Percentiles rank a stretch among this genome's conserved stretches.
Evolutionary conservation across 805 yeast genomes (phyloP).

Genomic region (Lachancea sp.): DNA sequence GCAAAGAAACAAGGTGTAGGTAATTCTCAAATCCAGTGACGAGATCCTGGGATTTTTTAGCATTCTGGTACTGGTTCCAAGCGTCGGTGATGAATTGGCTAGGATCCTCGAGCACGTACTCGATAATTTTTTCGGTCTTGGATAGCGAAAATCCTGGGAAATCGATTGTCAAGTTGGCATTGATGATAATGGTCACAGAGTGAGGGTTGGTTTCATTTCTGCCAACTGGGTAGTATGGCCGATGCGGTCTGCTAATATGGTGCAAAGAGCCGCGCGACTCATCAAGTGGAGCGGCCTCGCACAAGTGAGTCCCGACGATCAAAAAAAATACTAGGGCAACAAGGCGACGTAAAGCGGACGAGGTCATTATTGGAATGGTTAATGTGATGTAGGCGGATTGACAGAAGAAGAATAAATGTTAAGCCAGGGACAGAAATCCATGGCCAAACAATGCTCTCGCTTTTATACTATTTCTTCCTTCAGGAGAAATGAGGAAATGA

Average conservation of each 20-base stretch:
- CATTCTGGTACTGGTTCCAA: not conserved
- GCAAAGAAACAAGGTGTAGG: not conserved
- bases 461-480: too few species aligned
- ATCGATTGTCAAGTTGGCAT: not conserved
- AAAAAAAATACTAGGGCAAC: not conserved
- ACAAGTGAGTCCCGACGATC: not conserved
- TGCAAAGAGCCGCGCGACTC: not conserved
- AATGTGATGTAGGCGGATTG: too few species aligned
- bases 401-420: too few species aligned
- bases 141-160: not conserved
- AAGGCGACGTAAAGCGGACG: not conserved
- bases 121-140: not conserved
- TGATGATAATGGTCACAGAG: not conserved
- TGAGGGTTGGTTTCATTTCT: not conserved
- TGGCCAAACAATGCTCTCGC: too few species aligned
- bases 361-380: not conserved
- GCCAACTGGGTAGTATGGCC: not conserved
- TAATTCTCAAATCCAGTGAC: not conserved
- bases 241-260: too few species aligned
- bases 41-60: not conserved
- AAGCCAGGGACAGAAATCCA: too few species aligned
- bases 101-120: not conserved
- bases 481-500: too few species aligned
- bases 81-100: not conserved
- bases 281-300: not conserved